A percentile compares a stretch with the other conserved stretches of the same genome.
These are phyloP conservation scores for Aspergillus taichungensis DNA, from an alignment of 495 filamentous ascomycete genomes.

Conservation along the genomic window DNA sequence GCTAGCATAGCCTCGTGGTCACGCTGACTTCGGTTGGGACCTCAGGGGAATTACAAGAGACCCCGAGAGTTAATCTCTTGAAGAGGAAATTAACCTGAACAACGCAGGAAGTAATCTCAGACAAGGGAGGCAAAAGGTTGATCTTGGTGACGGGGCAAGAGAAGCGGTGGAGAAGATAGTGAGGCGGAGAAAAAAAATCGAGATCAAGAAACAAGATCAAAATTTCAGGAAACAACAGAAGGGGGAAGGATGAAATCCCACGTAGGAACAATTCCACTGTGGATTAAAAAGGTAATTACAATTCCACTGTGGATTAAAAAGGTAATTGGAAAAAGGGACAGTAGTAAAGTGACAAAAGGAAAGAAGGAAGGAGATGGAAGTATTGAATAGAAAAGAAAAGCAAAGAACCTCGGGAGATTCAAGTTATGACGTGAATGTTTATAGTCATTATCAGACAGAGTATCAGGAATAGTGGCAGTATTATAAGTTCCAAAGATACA, in stretches of 20 bases:
- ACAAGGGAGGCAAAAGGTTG: conserved; percentile 6
- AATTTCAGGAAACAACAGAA: conserved; percentile 4
- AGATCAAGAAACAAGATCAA: conserved; percentile 11
- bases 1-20: conserved; percentile 26
- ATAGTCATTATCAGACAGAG: too few relatives aligned
- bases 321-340: conserved; percentile 9
- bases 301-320: conserved; percentile 2
- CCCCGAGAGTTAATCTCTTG: conserved; percentile 8
- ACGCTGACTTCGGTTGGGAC: conserved; percentile 10
- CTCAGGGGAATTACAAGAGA: neutral
- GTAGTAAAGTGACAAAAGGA: conserved; percentile 8
- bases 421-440: neutral
- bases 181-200: conserved; percentile 12
- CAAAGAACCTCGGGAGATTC: conserved; percentile 12
- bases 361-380: conserved; percentile 1
- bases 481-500: neutral
- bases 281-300: conserved; percentile 5
- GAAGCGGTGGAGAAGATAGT: conserved; percentile 12
- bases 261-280: neutral
- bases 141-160: conserved; percentile 21
- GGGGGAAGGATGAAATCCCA: conserved; percentile 8
- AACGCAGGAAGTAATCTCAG: neutral
- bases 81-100: conserved; percentile 5
- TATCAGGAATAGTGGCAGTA: neutral
- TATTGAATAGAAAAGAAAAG: conserved; percentile 2